Base-by-base conservation (phyloP, 2,329 filamentous ascomycete species). In the Sporothrix pseudoabietina region DNA sequence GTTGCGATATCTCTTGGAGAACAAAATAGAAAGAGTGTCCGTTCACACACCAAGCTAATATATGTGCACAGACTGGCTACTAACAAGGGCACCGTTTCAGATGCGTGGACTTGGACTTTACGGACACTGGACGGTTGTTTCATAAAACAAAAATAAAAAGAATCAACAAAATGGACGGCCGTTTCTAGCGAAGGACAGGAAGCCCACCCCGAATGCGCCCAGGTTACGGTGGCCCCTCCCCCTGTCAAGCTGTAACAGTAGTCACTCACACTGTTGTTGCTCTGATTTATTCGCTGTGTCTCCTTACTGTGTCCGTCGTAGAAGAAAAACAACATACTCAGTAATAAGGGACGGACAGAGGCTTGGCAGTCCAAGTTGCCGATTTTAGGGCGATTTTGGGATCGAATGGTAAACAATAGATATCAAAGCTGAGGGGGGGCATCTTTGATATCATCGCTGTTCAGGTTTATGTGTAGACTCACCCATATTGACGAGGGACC, bases 121-220 rank as follows among this genome's bases (percentile, higher is more conserved):
- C 66, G 22, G 26, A 70, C 32, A 59, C 57, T 70, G 68, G 68
- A 70, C 68, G 68, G 68, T 47, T 70, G 68, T 70, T 70, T 70
- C 68, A 70, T 16, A 22, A 41, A 35, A 55, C 26, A 54, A 39
- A 39, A 32, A 39, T 54, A 7, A 5, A 8, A 26, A 54, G 52
- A 54, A 22, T 22, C 9, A 16, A 22, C 19, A 19, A 52, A 69
- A 22, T 7, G 22, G 6, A 41, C 35, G 52, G 35, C 14, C 7
- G 47, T 54, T 55, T 30, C 9, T 32, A 69, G 66, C 14, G 26
- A 49, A 19, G 44, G 19, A 49, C 44, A 49, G 44, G 44, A 49
- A 49, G 44, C 44, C 65, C 65, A 68, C 44, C 44, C 63, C 41
- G 44, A 68, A 26, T 52, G 44, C 65, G 44, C 65, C 65, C 65